These are phyloP conservation scores for Pyricularia grisea DNA, from an alignment of 2,329 filamentous ascomycete genomes.

Conservation along the genomic window DNA sequence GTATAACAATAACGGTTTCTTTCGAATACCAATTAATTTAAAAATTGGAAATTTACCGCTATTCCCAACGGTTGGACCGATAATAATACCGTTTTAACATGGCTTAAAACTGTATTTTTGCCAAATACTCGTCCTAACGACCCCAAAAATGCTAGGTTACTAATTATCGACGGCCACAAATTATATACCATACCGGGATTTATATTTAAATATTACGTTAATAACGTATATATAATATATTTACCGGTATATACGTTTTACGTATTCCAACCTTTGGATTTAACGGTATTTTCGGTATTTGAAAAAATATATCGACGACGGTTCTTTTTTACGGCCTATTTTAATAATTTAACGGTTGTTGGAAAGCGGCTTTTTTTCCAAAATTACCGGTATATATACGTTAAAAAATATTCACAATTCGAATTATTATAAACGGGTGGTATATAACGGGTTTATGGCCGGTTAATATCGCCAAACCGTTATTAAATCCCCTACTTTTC, in stretches of 20 bases:
- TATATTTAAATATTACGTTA: neutral
- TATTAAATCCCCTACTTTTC: neutral
- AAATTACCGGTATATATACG: too few species aligned
- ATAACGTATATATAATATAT: neutral
- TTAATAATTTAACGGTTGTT: too few species aligned
- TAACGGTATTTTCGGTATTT: neutral
- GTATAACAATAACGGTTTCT: neutral
- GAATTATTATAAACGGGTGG: too few species aligned
- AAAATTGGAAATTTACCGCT: neutral
- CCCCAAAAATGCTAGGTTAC: neutral
- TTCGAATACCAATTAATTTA: neutral
- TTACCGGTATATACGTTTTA: neutral
- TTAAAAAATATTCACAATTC: too few species aligned
- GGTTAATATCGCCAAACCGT: conserved; percentile 1
- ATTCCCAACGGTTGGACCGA: neutral
- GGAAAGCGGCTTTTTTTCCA: too few species aligned
- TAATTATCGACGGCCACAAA: neutral
- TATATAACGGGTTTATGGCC: neutral
- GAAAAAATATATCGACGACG: neutral
- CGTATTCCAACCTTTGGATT: neutral
- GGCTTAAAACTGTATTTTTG: neutral
- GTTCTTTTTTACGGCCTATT: too few species aligned
- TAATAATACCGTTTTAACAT: neutral
- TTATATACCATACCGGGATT: neutral
- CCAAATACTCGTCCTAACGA: neutral